Percentiles rank a stretch among this genome's conserved stretches.
Conservation (phyloP, 768 basidiomycete species). For the Macrolepiota albuminosa region DNA sequence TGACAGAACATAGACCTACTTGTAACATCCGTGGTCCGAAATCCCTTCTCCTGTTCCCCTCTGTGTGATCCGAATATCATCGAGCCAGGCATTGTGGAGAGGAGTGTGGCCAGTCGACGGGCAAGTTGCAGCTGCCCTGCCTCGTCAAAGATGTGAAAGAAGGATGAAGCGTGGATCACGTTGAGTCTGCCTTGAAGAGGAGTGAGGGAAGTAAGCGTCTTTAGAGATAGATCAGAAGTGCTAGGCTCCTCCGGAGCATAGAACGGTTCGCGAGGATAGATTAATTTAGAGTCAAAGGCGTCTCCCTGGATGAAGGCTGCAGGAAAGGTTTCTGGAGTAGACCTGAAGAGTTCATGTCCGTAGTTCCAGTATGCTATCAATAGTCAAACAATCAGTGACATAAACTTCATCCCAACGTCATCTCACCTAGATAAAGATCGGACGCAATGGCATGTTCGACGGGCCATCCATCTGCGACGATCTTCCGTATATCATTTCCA, state of each 20-base stretch:
- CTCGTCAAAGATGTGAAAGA: slow-evolving; percentile 51
- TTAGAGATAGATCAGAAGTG: slow-evolving; percentile 17
- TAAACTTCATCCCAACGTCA: slow-evolving; percentile 21
- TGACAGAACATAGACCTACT: slow-evolving; percentile 27
- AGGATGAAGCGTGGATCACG: slow-evolving; percentile 41
- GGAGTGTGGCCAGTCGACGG: slow-evolving; percentile 33
- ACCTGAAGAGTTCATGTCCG: slow-evolving; percentile 57
- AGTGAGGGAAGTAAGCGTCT: slow-evolving; percentile 8
- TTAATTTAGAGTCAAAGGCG: slow-evolving; percentile 39
- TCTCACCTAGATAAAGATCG: slow-evolving; percentile 19
- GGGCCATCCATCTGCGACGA: slow-evolving; percentile 22
- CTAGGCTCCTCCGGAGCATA: slow-evolving; percentile 12
- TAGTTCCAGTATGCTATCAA: slow-evolving; percentile 56
- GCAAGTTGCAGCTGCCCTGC: slow-evolving; percentile 36
- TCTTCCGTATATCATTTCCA: slow-evolving; percentile 21
- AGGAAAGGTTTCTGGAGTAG: slow-evolving; percentile 47
- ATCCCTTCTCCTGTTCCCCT: slow-evolving; percentile 25
- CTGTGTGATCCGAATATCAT: slow-evolving; percentile 38
- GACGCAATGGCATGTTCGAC: slow-evolving; percentile 18
- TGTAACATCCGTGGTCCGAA: slow-evolving; percentile 5
- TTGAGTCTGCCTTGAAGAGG: slow-evolving; percentile 42
- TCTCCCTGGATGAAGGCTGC: slow-evolving; percentile 54
- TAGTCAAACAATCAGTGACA: slow-evolving; percentile 19
- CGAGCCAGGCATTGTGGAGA: slow-evolving; percentile 37
- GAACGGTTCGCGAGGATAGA: slow-evolving; percentile 27